A percentile compares a stretch with the other conserved stretches of the same genome.
Evolutionary conservation across 768 basidiomycete genomes (phyloP).

Genomic region (Clitopilus passeckerianus): DNA sequence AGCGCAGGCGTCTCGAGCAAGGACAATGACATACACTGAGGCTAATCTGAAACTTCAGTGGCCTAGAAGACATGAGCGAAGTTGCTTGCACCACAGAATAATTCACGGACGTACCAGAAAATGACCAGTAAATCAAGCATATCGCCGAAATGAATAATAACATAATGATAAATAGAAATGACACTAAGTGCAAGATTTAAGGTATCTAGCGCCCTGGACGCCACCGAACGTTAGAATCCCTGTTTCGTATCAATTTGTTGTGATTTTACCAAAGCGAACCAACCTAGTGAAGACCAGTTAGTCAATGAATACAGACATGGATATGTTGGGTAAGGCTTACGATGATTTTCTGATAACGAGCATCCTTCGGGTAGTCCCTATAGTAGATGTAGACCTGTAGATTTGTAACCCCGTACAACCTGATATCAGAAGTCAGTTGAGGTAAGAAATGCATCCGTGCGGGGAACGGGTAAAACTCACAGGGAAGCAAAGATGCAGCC

Average conservation of each 20-base stretch:
- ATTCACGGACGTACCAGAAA: conserved; percentile 11
- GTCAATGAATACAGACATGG: background rate
- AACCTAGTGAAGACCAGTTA: background rate
- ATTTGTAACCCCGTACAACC: conserved; percentile 17
- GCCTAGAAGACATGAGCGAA: background rate
- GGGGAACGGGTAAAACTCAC: conserved; percentile 12
- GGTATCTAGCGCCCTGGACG: conserved; percentile 19
- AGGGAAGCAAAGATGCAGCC: conserved; percentile 21
- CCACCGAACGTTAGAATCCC: background rate
- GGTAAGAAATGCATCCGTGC: background rate
- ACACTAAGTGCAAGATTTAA: conserved; percentile 20
- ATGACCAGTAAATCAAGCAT: conserved; percentile 7
- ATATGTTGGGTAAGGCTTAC: conserved; percentile 1
- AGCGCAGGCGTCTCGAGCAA: background rate
- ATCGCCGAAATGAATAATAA: conserved; percentile 18
- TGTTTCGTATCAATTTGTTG: background rate
- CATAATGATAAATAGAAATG: conserved; percentile 21
- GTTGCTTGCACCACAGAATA: background rate
- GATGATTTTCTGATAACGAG: conserved; percentile 4
- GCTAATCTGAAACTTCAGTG: conserved; percentile 8
- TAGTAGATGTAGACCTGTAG: conserved; percentile 16
- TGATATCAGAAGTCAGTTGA: background rate
- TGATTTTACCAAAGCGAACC: background rate
- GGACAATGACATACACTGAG: conserved; percentile 9
- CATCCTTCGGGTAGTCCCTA: conserved; percentile 12